A percentile compares a stretch with the other conserved stretches of the same genome.
Evolutionary conservation across 768 basidiomycete species (phyloP).

Genomic region (Postia placenta): DNA sequence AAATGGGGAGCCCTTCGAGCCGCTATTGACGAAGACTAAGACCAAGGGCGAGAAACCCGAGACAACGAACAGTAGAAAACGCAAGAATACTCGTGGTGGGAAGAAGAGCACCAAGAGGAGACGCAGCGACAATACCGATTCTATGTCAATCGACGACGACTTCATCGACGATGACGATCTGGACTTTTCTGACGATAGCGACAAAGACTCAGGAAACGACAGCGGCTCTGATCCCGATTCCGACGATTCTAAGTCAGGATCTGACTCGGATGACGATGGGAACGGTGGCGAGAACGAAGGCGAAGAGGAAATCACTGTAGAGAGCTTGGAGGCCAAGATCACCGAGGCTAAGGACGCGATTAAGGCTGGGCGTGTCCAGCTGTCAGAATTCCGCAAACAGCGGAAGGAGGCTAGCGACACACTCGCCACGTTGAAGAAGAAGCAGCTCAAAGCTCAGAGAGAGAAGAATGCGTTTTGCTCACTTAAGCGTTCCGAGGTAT

Average conservation of each 20-base stretch:
- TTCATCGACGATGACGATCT: slow-evolving; percentile 22
- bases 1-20: slow-evolving; percentile 37
- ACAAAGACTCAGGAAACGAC: slow-evolving; percentile 14
- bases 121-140: slow-evolving; percentile 14
- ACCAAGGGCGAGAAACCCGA: slow-evolving; percentile 10
- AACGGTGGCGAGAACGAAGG: slow-evolving; percentile 24
- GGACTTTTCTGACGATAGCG: slow-evolving; percentile 16
- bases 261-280: slow-evolving; percentile 15
- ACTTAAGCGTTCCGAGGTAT: slow-evolving; percentile 48
- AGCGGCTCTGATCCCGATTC: slow-evolving; percentile 16
- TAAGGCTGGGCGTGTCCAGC: slow-evolving; percentile 31
- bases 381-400: slow-evolving; percentile 33
- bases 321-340: slow-evolving; percentile 40
- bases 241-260: slow-evolving; percentile 9
- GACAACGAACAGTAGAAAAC: slow-evolving; percentile 34
- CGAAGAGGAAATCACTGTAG: slow-evolving; percentile 39
- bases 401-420: slow-evolving; percentile 36
- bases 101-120: slow-evolving; percentile 25
- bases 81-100: slow-evolving; percentile 39
- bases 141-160: slow-evolving; percentile 22
- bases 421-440: slow-evolving; percentile 35
- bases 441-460: slow-evolving; percentile 23
- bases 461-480: slow-evolving; percentile 62
- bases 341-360: slow-evolving; percentile 34
- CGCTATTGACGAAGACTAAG: slow-evolving; percentile 33